Evolutionary conservation across 1,284 basidiomycete genomes (phyloP), one percentile per base, ranked within the genome.

Genomic region (Lentinula novae-zelandiae): DNA sequence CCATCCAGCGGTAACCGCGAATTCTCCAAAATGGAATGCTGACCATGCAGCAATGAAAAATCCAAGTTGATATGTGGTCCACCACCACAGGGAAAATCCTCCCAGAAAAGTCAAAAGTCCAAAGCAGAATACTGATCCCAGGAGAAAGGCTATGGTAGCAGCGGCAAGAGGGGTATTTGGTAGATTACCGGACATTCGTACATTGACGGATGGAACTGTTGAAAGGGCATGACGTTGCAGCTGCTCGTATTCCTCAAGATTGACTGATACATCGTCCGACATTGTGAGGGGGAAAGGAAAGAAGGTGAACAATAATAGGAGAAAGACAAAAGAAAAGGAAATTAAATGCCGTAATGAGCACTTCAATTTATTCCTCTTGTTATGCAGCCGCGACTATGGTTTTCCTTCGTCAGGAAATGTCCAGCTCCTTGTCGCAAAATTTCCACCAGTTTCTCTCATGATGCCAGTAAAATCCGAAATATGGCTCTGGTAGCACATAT

Each of bases 1-100:
- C 91, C 93, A 99, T 17, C 92, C 92, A 0, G 96, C 95, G 3
- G 97, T 98, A 6, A 96, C 94, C 57, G 89, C 89, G 71, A 96
- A 99, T 73, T 99, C 97, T 42, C 85, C 86, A 84, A 95, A 90
- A 70, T 99, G 97, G 71, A 99, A 99, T 39, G 81, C 75, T 1
- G 90, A 81, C 90, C 92, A 93, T 1, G 88, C 81, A 31, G 88
- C 85, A 44, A 91, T 65, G 72, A 95, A 98, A 72, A 93, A 86
- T 0, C 90, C 92, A 1, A 96, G 78, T 70, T 91, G 90, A 55
- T 86, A 85, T 20, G 86, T 89, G 0, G 83, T 73, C 85, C 90
- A 92, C 80, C 85, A 89, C 39, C 73, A 72, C 4, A 64, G 66
- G 12, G 66, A 57, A 57, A 82, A 75, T 12, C 82, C 81, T 55